Percentiles rank a stretch among this genome's conserved stretches.
Evolutionary conservation across 768 basidiomycete species (phyloP).

Genomic region (Melanogaster broomeanus): DNA sequence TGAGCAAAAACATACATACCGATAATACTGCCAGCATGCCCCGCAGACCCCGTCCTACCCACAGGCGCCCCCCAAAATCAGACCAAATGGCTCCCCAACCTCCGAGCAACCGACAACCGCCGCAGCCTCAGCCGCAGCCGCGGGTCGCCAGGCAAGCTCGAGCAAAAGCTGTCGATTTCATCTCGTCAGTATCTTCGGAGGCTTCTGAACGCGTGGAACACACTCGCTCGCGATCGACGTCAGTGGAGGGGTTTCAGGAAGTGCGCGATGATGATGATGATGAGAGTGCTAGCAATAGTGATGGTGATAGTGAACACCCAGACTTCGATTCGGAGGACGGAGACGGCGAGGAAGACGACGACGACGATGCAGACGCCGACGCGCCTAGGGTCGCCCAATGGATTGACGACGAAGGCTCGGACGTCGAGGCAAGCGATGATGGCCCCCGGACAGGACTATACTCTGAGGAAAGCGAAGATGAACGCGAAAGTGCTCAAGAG

Average conservation of each 20-base stretch:
- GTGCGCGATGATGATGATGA: background rate
- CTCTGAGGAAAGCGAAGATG: constrained; percentile 15
- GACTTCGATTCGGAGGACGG: constrained; percentile 5
- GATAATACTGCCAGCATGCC: constrained; percentile 7
- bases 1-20: no score
- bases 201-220: background rate
- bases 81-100: background rate
- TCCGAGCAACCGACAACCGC: background rate
- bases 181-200: constrained; percentile 4
- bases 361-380: constrained; percentile 41
- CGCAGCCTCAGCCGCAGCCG: constrained; percentile 11
- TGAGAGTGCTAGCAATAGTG: background rate
- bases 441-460: constrained; percentile 4
- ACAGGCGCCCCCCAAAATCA: constrained; percentile 3
- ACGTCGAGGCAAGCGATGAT: constrained; percentile 14
- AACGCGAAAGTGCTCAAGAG: background rate
- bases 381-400: constrained; percentile 62
- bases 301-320: background rate
- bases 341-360: constrained; percentile 32
- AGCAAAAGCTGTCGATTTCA: constrained; percentile 18
- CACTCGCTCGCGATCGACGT: background rate
- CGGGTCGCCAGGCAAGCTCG: constrained; percentile 8
- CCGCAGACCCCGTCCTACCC: constrained; percentile 4
- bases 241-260: background rate
- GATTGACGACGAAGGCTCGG: constrained; percentile 51